phyloP scores from a whole-genome alignment of 805 yeast genomes.

The Candida caryicola region DNA sequence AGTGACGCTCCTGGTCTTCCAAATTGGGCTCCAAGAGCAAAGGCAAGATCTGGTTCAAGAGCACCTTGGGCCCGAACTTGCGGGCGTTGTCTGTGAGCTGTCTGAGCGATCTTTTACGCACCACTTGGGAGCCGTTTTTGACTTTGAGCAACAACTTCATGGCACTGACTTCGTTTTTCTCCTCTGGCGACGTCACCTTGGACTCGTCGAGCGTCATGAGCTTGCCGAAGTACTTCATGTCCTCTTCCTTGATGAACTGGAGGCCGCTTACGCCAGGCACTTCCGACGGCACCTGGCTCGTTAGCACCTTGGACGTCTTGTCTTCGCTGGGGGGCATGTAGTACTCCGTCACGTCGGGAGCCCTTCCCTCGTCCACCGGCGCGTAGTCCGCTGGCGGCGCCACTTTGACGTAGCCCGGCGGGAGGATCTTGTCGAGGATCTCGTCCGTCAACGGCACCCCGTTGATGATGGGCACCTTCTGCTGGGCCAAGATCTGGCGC shows the following conservation, averaged over 20 bases:
- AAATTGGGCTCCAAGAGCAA: constrained; percentile 66
- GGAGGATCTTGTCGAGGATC: constrained; percentile 48
- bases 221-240: constrained; percentile 66
- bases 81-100: constrained; percentile 61
- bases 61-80: constrained; percentile 62
- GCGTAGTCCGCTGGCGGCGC: constrained; percentile 44
- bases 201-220: constrained; percentile 35
- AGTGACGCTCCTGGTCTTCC: constrained; percentile 80
- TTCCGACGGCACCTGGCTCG: constrained; percentile 43
- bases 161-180: constrained; percentile 56
- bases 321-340: constrained; percentile 49
- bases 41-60: constrained; percentile 74
- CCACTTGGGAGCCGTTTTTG: constrained; percentile 72
- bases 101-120: constrained; percentile 68
- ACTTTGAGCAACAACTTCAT: constrained; percentile 63
- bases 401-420: constrained; percentile 47
- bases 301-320: constrained; percentile 22
- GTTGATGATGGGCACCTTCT: constrained; percentile 25
- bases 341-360: constrained; percentile 42
- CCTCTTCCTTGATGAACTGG: constrained; percentile 68
- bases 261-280: constrained; percentile 66
- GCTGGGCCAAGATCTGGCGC: constrained; percentile 10
- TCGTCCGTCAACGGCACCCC: constrained; percentile 42
- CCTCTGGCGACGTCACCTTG: constrained; percentile 45
- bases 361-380: constrained; percentile 22